Conservation (phyloP, 352 stramenopile genomes). For the Pythium aristosporum region DNA sequence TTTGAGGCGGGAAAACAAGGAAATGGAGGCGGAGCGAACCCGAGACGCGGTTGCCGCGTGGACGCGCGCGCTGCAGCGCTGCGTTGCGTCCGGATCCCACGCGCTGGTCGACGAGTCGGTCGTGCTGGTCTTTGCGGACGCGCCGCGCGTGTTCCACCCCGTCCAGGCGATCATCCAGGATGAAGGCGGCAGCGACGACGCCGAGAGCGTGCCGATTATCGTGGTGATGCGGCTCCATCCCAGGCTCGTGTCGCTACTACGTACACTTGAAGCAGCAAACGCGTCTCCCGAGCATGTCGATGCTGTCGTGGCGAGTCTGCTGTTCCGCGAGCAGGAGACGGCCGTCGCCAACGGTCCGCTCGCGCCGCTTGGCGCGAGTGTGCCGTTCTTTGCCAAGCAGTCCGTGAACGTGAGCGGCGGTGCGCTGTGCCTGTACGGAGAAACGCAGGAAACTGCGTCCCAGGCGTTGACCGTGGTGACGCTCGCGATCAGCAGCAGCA, state of each 20-base stretch:
- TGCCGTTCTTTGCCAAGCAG: conserved; percentile 6
- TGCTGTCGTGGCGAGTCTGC: conserved; percentile 15
- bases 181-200: not conserved
- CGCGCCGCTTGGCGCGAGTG: not conserved
- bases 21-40: no score
- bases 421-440: conserved; percentile 16
- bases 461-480: conserved; percentile 21
- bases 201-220: conserved; percentile 5
- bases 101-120: conserved; percentile 14
- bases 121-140: conserved; percentile 22
- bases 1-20: conserved; percentile 9
- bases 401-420: conserved; percentile 24
- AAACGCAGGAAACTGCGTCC: conserved; percentile 12
- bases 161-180: conserved; percentile 20
- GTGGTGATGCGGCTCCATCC: conserved; percentile 23
- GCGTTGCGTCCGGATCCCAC: conserved; percentile 8
- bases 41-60: conserved; percentile 2
- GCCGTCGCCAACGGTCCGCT: not conserved
- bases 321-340: conserved; percentile 16
- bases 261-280: not conserved
- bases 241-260: conserved; percentile 11
- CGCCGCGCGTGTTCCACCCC: conserved; percentile 21
- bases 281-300: not conserved
- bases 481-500: conserved; percentile 8
- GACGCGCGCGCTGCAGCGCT: conserved; percentile 19